These are phyloP conservation scores for Tricladium varicosporioides DNA, from an alignment of 2,329 filamentous ascomycete species.

Conservation along the genomic window DNA sequence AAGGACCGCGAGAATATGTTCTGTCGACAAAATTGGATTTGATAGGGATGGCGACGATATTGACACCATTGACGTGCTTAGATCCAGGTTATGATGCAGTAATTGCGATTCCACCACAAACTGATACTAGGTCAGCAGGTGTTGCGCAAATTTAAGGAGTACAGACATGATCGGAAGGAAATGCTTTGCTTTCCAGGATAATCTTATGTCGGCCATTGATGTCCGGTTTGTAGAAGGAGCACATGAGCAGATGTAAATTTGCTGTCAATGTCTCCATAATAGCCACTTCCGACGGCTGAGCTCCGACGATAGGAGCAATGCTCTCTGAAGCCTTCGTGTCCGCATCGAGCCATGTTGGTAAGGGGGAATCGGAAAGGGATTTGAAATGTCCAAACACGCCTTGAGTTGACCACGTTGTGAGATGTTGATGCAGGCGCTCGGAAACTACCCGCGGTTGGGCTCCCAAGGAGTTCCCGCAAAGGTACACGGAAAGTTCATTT, in stretches of 20 bases:
- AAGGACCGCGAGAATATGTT: slow-evolving; percentile 66
- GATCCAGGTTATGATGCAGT: slow-evolving; percentile 61
- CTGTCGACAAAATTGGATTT: slow-evolving; percentile 58
- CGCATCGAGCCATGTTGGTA: slow-evolving; percentile 65
- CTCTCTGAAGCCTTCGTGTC: slow-evolving; percentile 64
- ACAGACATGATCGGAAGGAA: slow-evolving; percentile 75
- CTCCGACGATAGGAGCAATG: slow-evolving; percentile 71
- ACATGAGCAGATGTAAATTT: slow-evolving; percentile 75
- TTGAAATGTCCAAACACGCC: slow-evolving; percentile 78
- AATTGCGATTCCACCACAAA: slow-evolving; percentile 78
- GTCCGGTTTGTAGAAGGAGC: slow-evolving; percentile 73
- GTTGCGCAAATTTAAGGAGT: slow-evolving; percentile 5
- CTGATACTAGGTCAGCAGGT: slow-evolving; percentile 40
- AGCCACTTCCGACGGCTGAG: slow-evolving; percentile 65
- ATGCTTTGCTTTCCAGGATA: slow-evolving; percentile 76
- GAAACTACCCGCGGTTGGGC: slow-evolving; percentile 67
- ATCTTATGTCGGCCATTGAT: slow-evolving; percentile 62
- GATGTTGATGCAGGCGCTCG: slow-evolving; percentile 64
- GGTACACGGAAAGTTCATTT: slow-evolving; percentile 52
- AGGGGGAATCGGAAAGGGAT: slow-evolving; percentile 58
- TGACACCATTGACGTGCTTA: slow-evolving; percentile 64
- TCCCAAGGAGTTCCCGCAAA: slow-evolving; percentile 78
- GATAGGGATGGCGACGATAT: slow-evolving; percentile 54
- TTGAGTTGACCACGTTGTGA: slow-evolving; percentile 73
- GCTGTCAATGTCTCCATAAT: slow-evolving; percentile 79